phyloP scores from a whole-genome alignment of 345 rosid genomes.

The Toxicodendron radicans region DNA sequence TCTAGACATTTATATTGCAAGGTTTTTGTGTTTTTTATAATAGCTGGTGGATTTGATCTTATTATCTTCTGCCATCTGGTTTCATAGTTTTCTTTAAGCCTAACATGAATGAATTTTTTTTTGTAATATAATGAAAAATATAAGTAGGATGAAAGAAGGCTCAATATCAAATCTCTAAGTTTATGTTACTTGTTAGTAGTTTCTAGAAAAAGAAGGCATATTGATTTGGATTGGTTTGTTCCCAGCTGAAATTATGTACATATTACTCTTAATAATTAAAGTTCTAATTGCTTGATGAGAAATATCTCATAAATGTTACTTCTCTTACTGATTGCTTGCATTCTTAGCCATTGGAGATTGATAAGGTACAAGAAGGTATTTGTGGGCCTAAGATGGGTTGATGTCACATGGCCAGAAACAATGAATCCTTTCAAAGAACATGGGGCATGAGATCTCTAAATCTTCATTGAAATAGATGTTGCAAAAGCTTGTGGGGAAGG shows the following conservation, averaged over 20 bases:
- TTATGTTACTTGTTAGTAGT: neutral
- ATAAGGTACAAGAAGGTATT: constrained; percentile 21
- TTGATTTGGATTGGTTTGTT: neutral
- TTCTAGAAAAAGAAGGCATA: neutral
- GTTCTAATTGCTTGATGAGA: constrained; percentile 16
- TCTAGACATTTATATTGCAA: neutral
- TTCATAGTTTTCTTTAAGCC: neutral
- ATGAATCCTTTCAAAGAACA: constrained; percentile 39
- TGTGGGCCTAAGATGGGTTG: constrained; percentile 45
- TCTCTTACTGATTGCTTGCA: constrained; percentile 27
- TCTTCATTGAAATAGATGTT: constrained; percentile 32
- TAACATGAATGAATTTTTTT: neutral
- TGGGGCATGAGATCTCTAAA: constrained; percentile 35
- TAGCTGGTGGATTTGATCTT: neutral
- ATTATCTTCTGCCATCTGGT: neutral
- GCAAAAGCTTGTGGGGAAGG: constrained; percentile 28
- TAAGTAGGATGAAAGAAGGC: neutral
- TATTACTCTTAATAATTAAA: constrained; percentile 1
- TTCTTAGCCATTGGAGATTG: constrained; percentile 34
- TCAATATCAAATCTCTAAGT: neutral
- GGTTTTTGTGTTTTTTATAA: neutral
- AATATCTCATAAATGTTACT: constrained; percentile 14
- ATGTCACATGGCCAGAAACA: constrained; percentile 44
- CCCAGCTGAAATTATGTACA: constrained; percentile 5
- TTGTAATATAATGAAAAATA: neutral